Conservation (phyloP, 1,284 basidiomycete species). For the Cutaneotrichosporon sp. region DNA sequence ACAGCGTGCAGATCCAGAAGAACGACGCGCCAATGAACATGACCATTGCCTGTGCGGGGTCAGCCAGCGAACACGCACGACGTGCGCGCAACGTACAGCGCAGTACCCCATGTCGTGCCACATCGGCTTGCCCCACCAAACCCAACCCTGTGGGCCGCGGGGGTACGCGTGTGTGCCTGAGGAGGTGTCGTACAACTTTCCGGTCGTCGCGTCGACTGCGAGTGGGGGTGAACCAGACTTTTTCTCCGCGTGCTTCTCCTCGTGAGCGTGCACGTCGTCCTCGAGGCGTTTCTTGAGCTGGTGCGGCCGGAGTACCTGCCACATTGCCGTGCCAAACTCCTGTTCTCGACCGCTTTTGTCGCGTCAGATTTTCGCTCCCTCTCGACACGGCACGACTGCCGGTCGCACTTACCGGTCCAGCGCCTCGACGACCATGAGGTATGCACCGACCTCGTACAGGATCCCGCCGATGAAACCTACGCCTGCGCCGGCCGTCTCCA, state of each 20-base stretch:
- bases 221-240: too few species aligned
- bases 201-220: too few species aligned
- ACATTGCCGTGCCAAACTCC: conserved; percentile 31
- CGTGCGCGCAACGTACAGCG: not conserved
- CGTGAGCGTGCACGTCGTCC: not conserved
- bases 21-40: conserved; percentile 56
- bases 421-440: conserved; percentile 53
- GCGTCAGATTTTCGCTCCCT: too few species aligned
- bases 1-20: conserved; percentile 57
- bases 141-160: not conserved
- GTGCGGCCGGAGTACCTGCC: conserved; percentile 17
- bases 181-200: not conserved
- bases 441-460: conserved; percentile 54
- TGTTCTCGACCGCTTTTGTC: conserved; percentile 31
- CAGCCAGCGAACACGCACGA: not conserved
- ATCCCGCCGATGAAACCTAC: conserved; percentile 54
- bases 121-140: conserved; percentile 3
- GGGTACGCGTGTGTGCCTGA: not conserved
- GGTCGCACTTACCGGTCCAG: conserved; percentile 46
- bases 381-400: not conserved
- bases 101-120: conserved; percentile 8
- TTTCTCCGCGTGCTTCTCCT: not conserved
- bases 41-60: conserved; percentile 46
- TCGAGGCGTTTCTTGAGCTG: not conserved
- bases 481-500: conserved; percentile 44